Evolutionary conservation across 2,329 filamentous ascomycete genomes (phyloP).

Genomic region (Diaporthe vexans): DNA sequence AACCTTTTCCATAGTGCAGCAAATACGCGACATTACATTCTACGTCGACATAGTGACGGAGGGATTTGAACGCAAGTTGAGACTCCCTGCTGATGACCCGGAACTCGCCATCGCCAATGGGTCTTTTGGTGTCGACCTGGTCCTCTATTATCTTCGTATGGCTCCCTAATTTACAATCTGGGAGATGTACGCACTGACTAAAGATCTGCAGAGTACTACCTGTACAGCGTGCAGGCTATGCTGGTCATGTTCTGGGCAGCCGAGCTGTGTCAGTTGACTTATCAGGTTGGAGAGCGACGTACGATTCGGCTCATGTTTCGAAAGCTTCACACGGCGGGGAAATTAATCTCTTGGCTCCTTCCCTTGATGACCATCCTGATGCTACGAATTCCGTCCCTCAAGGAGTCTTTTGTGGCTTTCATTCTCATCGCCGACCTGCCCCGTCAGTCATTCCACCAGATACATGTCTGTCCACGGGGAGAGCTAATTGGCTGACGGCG

Average conservation of each 20-base stretch:
- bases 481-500: neutral
- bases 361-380: conserved; percentile 44
- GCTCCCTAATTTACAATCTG: neutral
- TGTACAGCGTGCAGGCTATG: conserved; percentile 45
- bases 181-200: neutral
- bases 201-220: conserved; percentile 44
- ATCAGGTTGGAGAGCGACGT: conserved; percentile 44
- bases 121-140: conserved; percentile 45
- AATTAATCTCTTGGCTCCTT: conserved; percentile 43
- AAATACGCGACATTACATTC: conserved; percentile 44
- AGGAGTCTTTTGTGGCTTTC: conserved; percentile 40
- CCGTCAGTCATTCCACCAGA: conserved; percentile 41
- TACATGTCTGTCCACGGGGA: neutral
- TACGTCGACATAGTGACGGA: conserved; percentile 42
- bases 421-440: conserved; percentile 45
- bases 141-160: conserved; percentile 48
- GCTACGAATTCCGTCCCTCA: conserved; percentile 42
- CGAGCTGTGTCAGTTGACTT: conserved; percentile 31
- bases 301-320: conserved; percentile 40
- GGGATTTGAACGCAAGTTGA: conserved; percentile 42
- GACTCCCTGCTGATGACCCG: conserved; percentile 42
- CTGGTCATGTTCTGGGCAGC: conserved; percentile 46
- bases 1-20: conserved; percentile 46
- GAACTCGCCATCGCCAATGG: conserved; percentile 46
- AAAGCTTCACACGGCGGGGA: conserved; percentile 44